Conservation (phyloP, 768 basidiomycete species). For the Boletellus ananas region DNA sequence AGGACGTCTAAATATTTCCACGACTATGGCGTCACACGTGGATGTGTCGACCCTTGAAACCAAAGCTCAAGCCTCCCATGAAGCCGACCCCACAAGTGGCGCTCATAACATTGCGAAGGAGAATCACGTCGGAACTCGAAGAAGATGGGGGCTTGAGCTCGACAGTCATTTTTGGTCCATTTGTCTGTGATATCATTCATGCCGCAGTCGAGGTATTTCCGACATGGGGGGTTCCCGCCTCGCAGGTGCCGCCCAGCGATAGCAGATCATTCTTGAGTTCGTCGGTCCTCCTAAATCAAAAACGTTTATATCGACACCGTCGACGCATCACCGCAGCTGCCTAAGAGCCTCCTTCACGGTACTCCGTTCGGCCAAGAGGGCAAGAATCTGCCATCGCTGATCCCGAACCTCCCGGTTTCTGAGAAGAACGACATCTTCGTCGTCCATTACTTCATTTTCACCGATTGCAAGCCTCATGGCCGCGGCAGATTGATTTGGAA, state of each 20-base stretch:
- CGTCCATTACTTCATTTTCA: slow-evolving; percentile 43
- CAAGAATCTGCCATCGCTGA: slow-evolving; percentile 74
- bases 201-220: too few relatives aligned
- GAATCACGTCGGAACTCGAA: too few relatives aligned
- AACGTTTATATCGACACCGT: neutral
- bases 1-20: slow-evolving; percentile 25
- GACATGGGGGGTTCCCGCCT: too few relatives aligned
- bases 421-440: slow-evolving; percentile 48
- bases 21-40: neutral
- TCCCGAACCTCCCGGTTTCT: slow-evolving; percentile 65
- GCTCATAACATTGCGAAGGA: neutral
- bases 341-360: slow-evolving; percentile 59
- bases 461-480: slow-evolving; percentile 66
- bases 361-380: slow-evolving; percentile 69
- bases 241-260: neutral
- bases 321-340: slow-evolving; percentile 28
- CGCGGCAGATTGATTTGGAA: slow-evolving; percentile 77
- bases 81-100: neutral
- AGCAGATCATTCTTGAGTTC: neutral
- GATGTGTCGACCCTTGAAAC: neutral
- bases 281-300: neutral
- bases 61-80: neutral
- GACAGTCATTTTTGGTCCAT: too few relatives aligned
- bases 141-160: too few relatives aligned
- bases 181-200: too few relatives aligned